phyloP scores from a whole-genome alignment of 2,329 filamentous ascomycete species.

The Xylariaceae sp. region DNA sequence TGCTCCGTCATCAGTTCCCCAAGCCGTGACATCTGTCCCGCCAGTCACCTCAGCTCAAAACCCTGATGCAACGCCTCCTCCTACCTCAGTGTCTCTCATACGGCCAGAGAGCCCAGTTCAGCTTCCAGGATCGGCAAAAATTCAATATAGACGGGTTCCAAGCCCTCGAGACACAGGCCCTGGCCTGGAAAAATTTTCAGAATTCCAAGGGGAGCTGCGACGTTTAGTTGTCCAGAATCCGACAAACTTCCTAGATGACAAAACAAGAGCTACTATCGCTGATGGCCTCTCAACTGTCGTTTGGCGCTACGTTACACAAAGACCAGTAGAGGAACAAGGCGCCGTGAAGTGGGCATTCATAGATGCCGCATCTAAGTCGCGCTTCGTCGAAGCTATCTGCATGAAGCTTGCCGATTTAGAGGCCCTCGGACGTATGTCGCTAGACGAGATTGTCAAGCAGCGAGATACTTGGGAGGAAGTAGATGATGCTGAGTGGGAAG shows the following conservation, averaged over 20 bases:
- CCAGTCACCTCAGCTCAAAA: background rate
- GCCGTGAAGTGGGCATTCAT: conserved; percentile 20
- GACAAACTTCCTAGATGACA: conserved; percentile 1
- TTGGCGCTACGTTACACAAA: conserved; percentile 8
- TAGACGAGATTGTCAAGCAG: conserved; percentile 7
- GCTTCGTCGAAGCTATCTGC: conserved; percentile 26
- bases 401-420: conserved; percentile 14
- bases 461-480: conserved; percentile 9
- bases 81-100: background rate
- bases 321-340: conserved; percentile 4
- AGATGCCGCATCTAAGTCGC: conserved; percentile 12
- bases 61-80: background rate
- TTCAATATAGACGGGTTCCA: conserved; percentile 10
- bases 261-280: conserved; percentile 10
- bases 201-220: conserved; percentile 21
- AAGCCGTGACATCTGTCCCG: background rate
- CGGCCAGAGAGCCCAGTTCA: conserved; percentile 5
- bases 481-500: conserved; percentile 16
- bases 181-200: conserved; percentile 12
- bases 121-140: conserved; percentile 11
- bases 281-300: conserved; percentile 15
- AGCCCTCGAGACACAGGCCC: background rate
- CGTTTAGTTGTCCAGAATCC: conserved; percentile 13
- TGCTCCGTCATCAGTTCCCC: no score
- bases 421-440: conserved; percentile 19